Base-by-base conservation (phyloP, 305 asterid species). In the Plantago lanceolata region DNA sequence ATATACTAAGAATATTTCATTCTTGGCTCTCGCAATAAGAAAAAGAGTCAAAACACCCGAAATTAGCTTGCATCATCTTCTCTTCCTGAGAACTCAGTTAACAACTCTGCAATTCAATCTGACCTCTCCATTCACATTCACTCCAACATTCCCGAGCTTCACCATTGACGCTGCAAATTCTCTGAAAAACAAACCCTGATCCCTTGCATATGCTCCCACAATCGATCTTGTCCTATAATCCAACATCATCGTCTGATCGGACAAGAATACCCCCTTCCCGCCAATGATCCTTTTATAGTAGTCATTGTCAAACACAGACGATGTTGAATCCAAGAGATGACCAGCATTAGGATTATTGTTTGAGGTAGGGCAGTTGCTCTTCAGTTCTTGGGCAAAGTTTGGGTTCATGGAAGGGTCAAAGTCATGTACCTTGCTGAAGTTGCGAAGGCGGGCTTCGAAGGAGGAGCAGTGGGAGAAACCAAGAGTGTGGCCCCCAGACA, bases 401-500 rank as follows among this genome's bases (percentile, higher is more conserved):
- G 70, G 69, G 65, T 86, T 57, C 74, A 86, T 72, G 66, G 73
- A 78, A 0, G 96, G 96, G 73, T 89, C 96, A 20, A 76, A 58
- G 67, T 78, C 84, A 44, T 81, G 88, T 59, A 47, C 31, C 18
- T 84, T 26, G 66, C 87, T 83, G 85, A 81, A 86, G 81, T 86
- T 84, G 54, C 61, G 84, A 48, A 89, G 87, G 18, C 96, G 82
- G 29, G 77, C 64, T 58, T 80, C 77, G 71, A 89, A 89, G 66
- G 94, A 89, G 72, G 95, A 77, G 80, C 96, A 86, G 73, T 86
- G 96, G 7, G 95, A 81, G 72, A 86, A 86, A 16, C 96, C 95
- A 17, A 89, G 84, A 0, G 94, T 83, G 79, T 86, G 95, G 66
- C 89, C 94, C 21, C 94, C 90, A 12, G 95, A 84, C 5, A 88